Percentiles rank a stretch among this genome's conserved stretches.
phyloP scores from a whole-genome alignment of 305 asterid species.

The Vinca major region DNA sequence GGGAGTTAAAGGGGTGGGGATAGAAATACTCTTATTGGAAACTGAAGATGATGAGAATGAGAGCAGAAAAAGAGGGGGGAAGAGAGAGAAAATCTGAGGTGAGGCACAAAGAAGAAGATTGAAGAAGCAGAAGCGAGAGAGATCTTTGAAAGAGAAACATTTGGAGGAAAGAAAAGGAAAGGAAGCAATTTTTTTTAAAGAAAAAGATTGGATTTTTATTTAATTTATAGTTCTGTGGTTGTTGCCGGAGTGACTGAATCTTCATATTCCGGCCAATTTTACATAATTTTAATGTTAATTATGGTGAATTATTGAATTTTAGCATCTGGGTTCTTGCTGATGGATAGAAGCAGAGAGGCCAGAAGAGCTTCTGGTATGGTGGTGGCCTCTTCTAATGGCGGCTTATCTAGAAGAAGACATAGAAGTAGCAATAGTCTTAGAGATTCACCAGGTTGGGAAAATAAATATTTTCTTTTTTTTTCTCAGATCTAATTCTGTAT shows the following conservation, averaged over 20 bases:
- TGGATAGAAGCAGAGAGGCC: slow-evolving; percentile 95
- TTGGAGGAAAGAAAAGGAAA: slow-evolving; percentile 16
- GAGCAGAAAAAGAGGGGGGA: slow-evolving; percentile 19
- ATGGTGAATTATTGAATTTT: slow-evolving; percentile 27
- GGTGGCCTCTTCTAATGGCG: slow-evolving; percentile 82
- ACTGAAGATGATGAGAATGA: slow-evolving; percentile 30
- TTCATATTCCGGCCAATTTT: slow-evolving; percentile 27
- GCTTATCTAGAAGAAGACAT: slow-evolving; percentile 73
- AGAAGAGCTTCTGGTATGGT: slow-evolving; percentile 67
- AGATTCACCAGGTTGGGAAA: slow-evolving; percentile 68
- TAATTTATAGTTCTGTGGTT: slow-evolving; percentile 10
- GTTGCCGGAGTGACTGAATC: slow-evolving; percentile 26
- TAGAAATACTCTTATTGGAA: slow-evolving; percentile 24
- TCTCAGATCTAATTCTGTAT: slow-evolving; percentile 20
- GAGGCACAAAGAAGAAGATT: slow-evolving; percentile 3
- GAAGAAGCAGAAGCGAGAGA: slow-evolving; percentile 2
- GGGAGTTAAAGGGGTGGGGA: slow-evolving; percentile 36
- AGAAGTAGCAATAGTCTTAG: slow-evolving; percentile 68
- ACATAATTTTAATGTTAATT: slow-evolving; percentile 24
- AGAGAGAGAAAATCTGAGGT: slow-evolving; percentile 17
- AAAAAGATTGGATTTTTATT: not conserved
- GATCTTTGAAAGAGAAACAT: slow-evolving; percentile 24
- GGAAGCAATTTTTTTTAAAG: not conserved
- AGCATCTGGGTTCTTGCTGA: slow-evolving; percentile 35
- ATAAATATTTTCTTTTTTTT: not conserved